Conservation (phyloP, 1,284 basidiomycete species). For the Tylopilus sp. region DNA sequence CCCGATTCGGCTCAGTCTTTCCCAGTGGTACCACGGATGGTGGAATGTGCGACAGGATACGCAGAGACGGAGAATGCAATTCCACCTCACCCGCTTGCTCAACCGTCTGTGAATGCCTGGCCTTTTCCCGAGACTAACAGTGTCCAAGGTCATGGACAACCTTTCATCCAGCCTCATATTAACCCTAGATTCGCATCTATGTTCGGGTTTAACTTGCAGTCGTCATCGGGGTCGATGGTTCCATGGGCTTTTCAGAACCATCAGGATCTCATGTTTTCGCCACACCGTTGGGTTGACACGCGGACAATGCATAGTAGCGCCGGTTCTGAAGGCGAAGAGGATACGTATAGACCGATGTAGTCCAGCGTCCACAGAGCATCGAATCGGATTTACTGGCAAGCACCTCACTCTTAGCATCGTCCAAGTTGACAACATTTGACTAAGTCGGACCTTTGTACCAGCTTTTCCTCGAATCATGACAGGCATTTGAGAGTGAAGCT, state of each 20-base stretch:
- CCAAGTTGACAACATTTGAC: too few relatives aligned
- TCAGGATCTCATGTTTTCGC: slow-evolving; percentile 10
- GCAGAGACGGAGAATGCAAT: slow-evolving; percentile 38
- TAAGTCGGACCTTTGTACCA: background rate
- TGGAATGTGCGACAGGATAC: slow-evolving; percentile 46
- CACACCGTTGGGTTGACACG: slow-evolving; percentile 27
- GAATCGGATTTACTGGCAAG: slow-evolving; percentile 22
- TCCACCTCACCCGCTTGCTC: slow-evolving; percentile 14
- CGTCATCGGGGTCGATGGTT: slow-evolving; percentile 11
- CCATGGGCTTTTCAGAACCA: slow-evolving; percentile 19
- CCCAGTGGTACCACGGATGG: slow-evolving; percentile 49
- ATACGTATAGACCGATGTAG: slow-evolving; percentile 31
- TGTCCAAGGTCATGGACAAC: slow-evolving; percentile 36
- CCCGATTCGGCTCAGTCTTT: slow-evolving; percentile 35
- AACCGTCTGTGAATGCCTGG: slow-evolving; percentile 17
- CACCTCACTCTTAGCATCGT: background rate
- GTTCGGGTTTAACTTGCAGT: slow-evolving; percentile 47
- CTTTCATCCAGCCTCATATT: slow-evolving; percentile 74
- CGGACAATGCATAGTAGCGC: slow-evolving; percentile 31
- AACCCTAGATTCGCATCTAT: slow-evolving; percentile 69
- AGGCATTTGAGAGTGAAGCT: background rate
- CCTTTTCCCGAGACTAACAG: slow-evolving; percentile 11
- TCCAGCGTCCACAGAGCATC: slow-evolving; percentile 8
- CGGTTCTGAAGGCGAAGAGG: slow-evolving; percentile 18
- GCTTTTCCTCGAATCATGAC: background rate